These are phyloP conservation scores for Drechmeria coniospora DNA, from an alignment of 2,329 filamentous ascomycete genomes.

Conservation along the genomic window DNA sequence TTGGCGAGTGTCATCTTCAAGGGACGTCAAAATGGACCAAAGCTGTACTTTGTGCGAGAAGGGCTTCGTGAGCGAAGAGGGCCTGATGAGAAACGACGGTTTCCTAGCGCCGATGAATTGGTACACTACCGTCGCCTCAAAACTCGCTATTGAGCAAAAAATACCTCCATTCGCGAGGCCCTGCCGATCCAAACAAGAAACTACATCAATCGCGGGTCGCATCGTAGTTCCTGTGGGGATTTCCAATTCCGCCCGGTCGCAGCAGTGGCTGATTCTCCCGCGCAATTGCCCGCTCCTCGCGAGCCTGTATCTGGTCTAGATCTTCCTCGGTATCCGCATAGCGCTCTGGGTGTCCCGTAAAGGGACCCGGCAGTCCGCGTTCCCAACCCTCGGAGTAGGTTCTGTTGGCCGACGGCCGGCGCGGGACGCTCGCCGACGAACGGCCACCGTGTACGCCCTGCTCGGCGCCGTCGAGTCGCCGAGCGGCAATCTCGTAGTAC, in stretches of 20 bases:
- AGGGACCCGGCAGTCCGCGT: conserved; percentile 32
- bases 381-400: conserved; percentile 36
- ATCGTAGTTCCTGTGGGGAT: conserved; percentile 24
- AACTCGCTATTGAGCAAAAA: too few relatives aligned
- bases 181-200: too few relatives aligned
- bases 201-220: conserved; percentile 11
- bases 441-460: conserved; percentile 11
- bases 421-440: conserved; percentile 13
- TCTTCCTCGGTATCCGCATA: conserved; percentile 37
- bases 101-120: too few relatives aligned
- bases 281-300: conserved; percentile 34
- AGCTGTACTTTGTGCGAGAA: too few relatives aligned
- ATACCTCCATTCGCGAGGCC: too few relatives aligned
- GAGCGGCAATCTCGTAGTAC: conserved; percentile 47
- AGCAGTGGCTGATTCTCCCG: conserved; percentile 35
- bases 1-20: too few relatives aligned
- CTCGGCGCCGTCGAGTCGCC: conserved; percentile 15
- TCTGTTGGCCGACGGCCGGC: conserved; percentile 22
- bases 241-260: conserved; percentile 33
- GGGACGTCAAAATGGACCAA: too few relatives aligned
- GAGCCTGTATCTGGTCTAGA: conserved; percentile 31
- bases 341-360: conserved; percentile 34
- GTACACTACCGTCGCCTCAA: too few relatives aligned
- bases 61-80: too few relatives aligned
- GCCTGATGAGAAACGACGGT: too few relatives aligned